Evolutionary conservation across 306 rosid genomes (phyloP), one percentile per base, ranked within the genome.

Genomic region (Citrullus colocynthis): DNA sequence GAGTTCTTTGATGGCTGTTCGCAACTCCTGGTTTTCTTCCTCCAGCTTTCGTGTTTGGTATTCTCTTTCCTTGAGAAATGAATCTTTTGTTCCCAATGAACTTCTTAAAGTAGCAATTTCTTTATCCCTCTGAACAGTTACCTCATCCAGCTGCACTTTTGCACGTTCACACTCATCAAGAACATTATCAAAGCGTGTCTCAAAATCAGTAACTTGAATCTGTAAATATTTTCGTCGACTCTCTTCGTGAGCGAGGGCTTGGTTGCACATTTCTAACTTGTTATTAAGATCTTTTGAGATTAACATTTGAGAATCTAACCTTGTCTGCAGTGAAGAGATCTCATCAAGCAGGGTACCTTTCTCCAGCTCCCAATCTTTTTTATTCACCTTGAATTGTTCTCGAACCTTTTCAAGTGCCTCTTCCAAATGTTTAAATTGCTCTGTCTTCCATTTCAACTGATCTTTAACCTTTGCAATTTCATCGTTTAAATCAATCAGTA

Each of bases 361-460:
- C 83, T 90, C 96, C 79, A 36, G 54, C 75, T 89, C 92, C 91
- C 87, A 86, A 51, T 94, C 93, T 72, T 91, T 87, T 85, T 88
- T 78, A 74, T 84, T 78, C 66, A 65, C 80, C 88, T 51, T 88
- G 78, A 88, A 84, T 65, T 88, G 82, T 32, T 78, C 85, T 44
- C 69, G 72, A 20, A 82, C 82, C 78, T 89, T 90, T 16, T 85
- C 82, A 75, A 88, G 87, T 28, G 96, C 95, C 76, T 92, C 95
- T 82, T 90, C 89, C 7, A 89, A 82, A 82, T 94, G 94, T 24
- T 65, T 81, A 81, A 94, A 88, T 63, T 94, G 97, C 83, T 94
- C 96, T 80, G 78, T 89, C 84, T 90, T 92, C 98, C 95, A 92
- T 81, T 92, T 90, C 37, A 94, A 74, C 81, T 88, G 87, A 64